phyloP scores from a whole-genome alignment of 352 stramenopile species.

The Thraustotheca clavata region DNA sequence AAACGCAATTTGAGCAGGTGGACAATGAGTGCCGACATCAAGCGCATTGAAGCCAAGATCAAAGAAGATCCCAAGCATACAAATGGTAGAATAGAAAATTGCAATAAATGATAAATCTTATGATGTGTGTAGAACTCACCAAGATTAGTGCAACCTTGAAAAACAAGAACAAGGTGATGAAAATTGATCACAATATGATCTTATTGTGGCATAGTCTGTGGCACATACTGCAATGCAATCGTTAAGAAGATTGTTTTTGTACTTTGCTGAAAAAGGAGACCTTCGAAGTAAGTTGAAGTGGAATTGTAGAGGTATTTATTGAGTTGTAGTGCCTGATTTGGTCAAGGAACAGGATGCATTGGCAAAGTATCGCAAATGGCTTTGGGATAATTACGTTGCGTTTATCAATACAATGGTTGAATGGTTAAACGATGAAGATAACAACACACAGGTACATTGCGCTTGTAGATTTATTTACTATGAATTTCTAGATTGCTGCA shows the following conservation, averaged over 20 bases:
- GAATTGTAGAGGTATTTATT: neutral
- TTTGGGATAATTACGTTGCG: constrained; percentile 68
- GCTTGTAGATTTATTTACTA: neutral
- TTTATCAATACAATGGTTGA: constrained; percentile 81
- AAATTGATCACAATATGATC: neutral
- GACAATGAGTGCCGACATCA: constrained; percentile 15
- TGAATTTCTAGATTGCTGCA: constrained; percentile 31
- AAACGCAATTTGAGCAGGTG: too few relatives aligned
- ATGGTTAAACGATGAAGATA: constrained; percentile 44
- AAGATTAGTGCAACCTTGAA: constrained; percentile 70
- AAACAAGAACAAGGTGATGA: constrained; percentile 44
- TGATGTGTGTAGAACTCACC: constrained; percentile 35
- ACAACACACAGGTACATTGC: constrained; percentile 46
- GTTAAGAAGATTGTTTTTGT: constrained; percentile 66
- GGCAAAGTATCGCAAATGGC: constrained; percentile 70
- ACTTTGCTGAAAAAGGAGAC: constrained; percentile 78
- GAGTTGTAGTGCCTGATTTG: constrained; percentile 14
- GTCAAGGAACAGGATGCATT: constrained; percentile 35
- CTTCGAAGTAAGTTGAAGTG: constrained; percentile 28
- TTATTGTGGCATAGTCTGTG: constrained; percentile 26
- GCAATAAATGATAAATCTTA: neutral
- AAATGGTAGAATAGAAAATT: constrained; percentile 37
- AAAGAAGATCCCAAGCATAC: constrained; percentile 82
- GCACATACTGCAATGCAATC: constrained; percentile 71
- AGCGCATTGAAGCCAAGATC: constrained; percentile 73